These are phyloP conservation scores for Aureobasidium musti DNA, from an alignment of 2,329 filamentous ascomycete genomes.

Conservation along the genomic window DNA sequence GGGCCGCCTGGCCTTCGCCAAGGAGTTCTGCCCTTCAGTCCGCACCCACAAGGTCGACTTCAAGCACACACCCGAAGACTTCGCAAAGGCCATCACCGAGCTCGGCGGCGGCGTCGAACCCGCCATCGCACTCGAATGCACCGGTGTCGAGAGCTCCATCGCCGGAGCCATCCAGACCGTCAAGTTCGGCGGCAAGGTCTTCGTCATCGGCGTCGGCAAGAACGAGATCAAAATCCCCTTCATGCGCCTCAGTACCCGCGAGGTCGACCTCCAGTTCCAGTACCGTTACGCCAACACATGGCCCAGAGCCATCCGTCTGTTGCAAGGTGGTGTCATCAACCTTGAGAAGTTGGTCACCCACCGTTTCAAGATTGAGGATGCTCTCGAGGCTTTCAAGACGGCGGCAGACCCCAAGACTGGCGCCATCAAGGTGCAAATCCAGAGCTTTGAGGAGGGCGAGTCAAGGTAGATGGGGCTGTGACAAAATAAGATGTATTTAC, in stretches of 20 bases:
- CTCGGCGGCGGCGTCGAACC: slow-evolving; percentile 79
- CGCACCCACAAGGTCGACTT: slow-evolving; percentile 77
- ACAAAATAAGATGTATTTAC: background rate
- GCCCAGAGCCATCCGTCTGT: slow-evolving; percentile 86
- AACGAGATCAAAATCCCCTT: slow-evolving; percentile 96
- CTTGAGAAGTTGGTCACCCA: slow-evolving; percentile 84
- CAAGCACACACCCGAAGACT: slow-evolving; percentile 65
- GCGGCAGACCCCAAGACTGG: slow-evolving; percentile 85
- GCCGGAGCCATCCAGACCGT: slow-evolving; percentile 81
- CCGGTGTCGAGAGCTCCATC: slow-evolving; percentile 88
- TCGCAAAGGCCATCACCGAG: slow-evolving; percentile 67
- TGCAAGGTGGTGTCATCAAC: slow-evolving; percentile 82
- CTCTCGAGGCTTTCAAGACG: slow-evolving; percentile 84
- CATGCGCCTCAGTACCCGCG: slow-evolving; percentile 85
- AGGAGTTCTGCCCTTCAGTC: slow-evolving; percentile 75
- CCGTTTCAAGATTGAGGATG: slow-evolving; percentile 81
- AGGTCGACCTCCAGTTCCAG: slow-evolving; percentile 95
- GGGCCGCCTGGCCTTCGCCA: slow-evolving; percentile 79
- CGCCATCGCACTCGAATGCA: slow-evolving; percentile 83
- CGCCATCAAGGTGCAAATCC: slow-evolving; percentile 97
- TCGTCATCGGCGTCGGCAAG: slow-evolving; percentile 92
- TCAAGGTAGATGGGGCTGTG: slow-evolving; percentile 7
- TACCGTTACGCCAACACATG: slow-evolving; percentile 97
- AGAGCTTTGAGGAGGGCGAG: slow-evolving; percentile 57
- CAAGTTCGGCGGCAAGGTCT: slow-evolving; percentile 96